phyloP scores from a whole-genome alignment of 2,329 filamentous ascomycete genomes.

The Gyromitra esculenta region DNA sequence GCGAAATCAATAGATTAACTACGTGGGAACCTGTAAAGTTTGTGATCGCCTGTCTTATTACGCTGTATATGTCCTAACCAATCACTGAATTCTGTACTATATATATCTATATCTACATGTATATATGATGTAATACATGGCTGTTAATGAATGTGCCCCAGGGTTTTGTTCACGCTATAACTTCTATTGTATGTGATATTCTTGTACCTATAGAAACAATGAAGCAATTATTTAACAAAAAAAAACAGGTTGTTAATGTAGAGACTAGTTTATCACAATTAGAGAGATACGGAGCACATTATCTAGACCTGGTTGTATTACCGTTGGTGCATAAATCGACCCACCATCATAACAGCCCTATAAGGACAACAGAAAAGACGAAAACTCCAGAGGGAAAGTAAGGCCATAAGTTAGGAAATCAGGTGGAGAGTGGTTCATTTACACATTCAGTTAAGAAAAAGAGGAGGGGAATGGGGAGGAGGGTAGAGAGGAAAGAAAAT shows the following conservation, averaged over 20 bases:
- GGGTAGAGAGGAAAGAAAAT: slow-evolving; percentile 11
- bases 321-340: background rate
- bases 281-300: background rate
- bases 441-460: slow-evolving; percentile 10
- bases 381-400: background rate
- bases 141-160: no score
- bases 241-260: background rate
- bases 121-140: no score
- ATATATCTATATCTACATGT: no score
- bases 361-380: background rate
- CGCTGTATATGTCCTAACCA: no score
- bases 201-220: no score
- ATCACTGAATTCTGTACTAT: no score
- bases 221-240: no score
- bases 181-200: no score
- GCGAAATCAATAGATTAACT: background rate
- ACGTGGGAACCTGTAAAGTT: background rate
- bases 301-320: background rate
- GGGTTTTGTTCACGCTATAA: no score
- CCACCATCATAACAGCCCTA: background rate
- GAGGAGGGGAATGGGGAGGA: slow-evolving; percentile 1
- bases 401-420: background rate
- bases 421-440: background rate
- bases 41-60: background rate
- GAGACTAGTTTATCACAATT: background rate